Percentiles rank a stretch among this genome's conserved stretches.
Conservation (phyloP, 345 rosid genomes). For the Orychophragmus violaceus region DNA sequence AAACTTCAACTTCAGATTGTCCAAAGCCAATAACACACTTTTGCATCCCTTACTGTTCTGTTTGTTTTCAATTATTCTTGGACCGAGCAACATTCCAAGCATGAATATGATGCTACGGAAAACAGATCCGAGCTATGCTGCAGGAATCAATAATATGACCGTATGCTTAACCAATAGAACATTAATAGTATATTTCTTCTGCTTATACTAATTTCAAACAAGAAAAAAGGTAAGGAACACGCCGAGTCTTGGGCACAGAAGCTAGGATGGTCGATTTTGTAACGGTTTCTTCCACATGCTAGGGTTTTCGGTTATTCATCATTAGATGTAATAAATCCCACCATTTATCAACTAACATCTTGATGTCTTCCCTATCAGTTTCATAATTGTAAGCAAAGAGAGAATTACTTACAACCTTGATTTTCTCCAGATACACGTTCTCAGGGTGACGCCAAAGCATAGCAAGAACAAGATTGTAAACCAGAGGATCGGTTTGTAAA, state of each 20-base stretch:
- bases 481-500: constrained; percentile 42
- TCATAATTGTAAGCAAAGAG: background rate
- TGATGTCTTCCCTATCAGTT: constrained; percentile 64
- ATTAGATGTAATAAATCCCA: constrained; percentile 71
- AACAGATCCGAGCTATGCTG: background rate
- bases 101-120: background rate
- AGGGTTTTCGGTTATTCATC: constrained; percentile 35
- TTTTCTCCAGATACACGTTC: constrained; percentile 49
- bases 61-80: background rate
- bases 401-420: constrained; percentile 35
- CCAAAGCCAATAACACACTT: background rate
- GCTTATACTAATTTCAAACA: constrained; percentile 19
- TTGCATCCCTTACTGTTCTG: background rate
- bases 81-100: background rate
- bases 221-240: constrained; percentile 4
- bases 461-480: constrained; percentile 61
- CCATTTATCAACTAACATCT: constrained; percentile 67
- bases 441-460: constrained; percentile 85
- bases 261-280: background rate
- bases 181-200: background rate
- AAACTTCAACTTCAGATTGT: background rate
- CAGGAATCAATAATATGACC: too few relatives aligned
- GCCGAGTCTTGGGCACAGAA: constrained; percentile 15
- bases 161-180: constrained; percentile 1
- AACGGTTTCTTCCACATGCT: constrained; percentile 33